Conservation (phyloP, 2,329 filamentous ascomycete genomes). For the Onygena corvina region DNA sequence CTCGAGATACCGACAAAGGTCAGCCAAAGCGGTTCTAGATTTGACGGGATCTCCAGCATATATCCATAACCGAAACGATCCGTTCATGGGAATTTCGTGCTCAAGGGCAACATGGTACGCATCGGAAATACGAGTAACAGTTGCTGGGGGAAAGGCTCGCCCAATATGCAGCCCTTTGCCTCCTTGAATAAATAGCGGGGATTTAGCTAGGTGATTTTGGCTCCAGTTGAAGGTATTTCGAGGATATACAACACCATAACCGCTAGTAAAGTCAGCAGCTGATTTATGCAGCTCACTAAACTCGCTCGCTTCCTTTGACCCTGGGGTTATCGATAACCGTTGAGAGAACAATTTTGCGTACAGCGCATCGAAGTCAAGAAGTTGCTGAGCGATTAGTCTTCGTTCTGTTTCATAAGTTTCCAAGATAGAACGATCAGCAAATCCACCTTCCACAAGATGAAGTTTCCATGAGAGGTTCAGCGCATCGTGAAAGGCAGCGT, state of each 20-base stretch:
- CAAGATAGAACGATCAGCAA: conserved; percentile 62
- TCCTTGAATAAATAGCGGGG: conserved; percentile 53
- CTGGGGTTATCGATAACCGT: conserved; percentile 39
- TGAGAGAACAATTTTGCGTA: conserved; percentile 86
- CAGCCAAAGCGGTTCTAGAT: conserved; percentile 52
- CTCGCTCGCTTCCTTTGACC: conserved; percentile 53
- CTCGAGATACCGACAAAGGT: conserved; percentile 55
- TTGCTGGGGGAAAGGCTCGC: conserved; percentile 61
- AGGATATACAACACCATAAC: conserved; percentile 78
- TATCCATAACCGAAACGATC: conserved; percentile 73
- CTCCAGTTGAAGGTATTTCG: conserved; percentile 80
- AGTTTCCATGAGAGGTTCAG: conserved; percentile 95
- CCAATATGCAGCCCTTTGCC: conserved; percentile 48
- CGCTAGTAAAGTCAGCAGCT: conserved; percentile 81
- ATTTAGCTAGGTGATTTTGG: conserved; percentile 56
- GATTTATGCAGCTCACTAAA: conserved; percentile 88
- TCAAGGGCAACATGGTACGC: conserved; percentile 84
- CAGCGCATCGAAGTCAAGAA: conserved; percentile 75
- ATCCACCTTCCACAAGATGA: conserved; percentile 73
- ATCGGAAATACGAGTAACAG: conserved; percentile 76
- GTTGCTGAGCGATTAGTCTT: conserved; percentile 68
- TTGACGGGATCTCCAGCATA: conserved; percentile 60
- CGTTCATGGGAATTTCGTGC: conserved; percentile 79
- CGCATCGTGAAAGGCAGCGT: conserved; percentile 51
- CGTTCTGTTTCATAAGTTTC: conserved; percentile 80